These are phyloP conservation scores for Daldinia sp. DNA, from an alignment of 2,329 filamentous ascomycete genomes.

Conservation along the genomic window DNA sequence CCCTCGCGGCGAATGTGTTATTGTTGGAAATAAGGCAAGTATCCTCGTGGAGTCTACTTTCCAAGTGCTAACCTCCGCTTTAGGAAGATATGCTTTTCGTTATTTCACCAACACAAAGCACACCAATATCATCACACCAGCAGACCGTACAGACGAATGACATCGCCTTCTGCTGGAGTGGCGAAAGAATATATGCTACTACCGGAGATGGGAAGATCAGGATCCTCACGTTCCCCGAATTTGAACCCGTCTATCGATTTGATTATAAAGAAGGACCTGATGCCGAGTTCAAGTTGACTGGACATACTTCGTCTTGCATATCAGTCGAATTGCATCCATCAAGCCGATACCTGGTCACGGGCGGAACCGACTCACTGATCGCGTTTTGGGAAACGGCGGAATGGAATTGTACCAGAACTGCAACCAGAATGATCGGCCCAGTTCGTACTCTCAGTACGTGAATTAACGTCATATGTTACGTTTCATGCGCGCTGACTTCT, in stretches of 20 bases:
- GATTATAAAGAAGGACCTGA: conserved; percentile 54
- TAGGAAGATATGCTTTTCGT: conserved; percentile 70
- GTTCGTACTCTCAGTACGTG: conserved; percentile 72
- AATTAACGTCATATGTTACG: neutral
- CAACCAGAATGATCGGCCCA: conserved; percentile 73
- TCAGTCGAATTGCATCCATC: conserved; percentile 74
- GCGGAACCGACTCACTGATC: conserved; percentile 78
- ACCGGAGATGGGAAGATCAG: conserved; percentile 76
- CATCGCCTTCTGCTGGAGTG: conserved; percentile 77
- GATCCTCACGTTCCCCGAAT: conserved; percentile 72
- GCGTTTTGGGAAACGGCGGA: conserved; percentile 80
- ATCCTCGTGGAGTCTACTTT: neutral
- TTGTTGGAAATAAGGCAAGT: conserved; percentile 76
- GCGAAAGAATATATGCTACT: conserved; percentile 73
- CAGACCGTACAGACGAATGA: conserved; percentile 75
- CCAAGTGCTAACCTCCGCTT: conserved; percentile 19
- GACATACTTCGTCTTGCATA: conserved; percentile 77
- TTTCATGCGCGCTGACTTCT: conserved; percentile 36
- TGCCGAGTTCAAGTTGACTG: conserved; percentile 69
- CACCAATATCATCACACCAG: conserved; percentile 64
- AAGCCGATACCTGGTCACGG: conserved; percentile 76
- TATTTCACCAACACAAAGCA: conserved; percentile 66
- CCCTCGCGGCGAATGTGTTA: conserved; percentile 72
- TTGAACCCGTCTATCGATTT: conserved; percentile 63
- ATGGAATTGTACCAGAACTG: conserved; percentile 77